Percentiles rank a stretch among this genome's conserved stretches.
Conservation (phyloP, 1,139 yeast genomes). For the Yamadazyma pseudoaaseri region DNA sequence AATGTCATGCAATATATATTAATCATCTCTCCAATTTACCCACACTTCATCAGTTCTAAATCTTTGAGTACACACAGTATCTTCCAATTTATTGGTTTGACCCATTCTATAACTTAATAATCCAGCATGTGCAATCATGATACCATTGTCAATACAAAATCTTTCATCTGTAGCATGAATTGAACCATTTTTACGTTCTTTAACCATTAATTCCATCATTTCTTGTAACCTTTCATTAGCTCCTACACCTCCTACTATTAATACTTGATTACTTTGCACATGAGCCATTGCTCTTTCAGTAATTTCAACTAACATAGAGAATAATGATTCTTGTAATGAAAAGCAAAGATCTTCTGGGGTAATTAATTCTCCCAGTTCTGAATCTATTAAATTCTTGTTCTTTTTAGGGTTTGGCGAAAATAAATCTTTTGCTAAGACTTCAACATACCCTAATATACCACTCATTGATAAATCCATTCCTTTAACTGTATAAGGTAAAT, state of each 20-base stretch:
- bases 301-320: constrained; percentile 95
- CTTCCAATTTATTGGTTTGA: constrained; percentile 52
- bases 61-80: constrained; percentile 89
- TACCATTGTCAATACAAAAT: constrained; percentile 95
- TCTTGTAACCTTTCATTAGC: constrained; percentile 87
- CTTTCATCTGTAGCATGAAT: constrained; percentile 95
- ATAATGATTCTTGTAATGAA: constrained; percentile 87
- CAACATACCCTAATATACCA: constrained; percentile 86
- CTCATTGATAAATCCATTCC: constrained; percentile 99
- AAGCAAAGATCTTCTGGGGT: constrained; percentile 89
- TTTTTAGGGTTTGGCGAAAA: constrained; percentile 49
- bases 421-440: constrained; percentile 71
- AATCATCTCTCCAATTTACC: constrained; percentile 81
- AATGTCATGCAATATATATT: constrained; percentile 7
- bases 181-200: constrained; percentile 75
- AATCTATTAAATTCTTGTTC: constrained; percentile 44
- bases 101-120: constrained; percentile 84
- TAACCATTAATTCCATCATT: constrained; percentile 95
- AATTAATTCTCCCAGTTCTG: constrained; percentile 55
- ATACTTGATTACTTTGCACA: constrained; percentile 82
- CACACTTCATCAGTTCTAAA: constrained; percentile 92
- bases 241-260: constrained; percentile 98
- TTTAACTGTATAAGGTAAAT: constrained; percentile 90
- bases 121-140: constrained; percentile 99
- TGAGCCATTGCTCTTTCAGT: constrained; percentile 99